Base-by-base conservation (phyloP, 2,329 filamentous ascomycete species). In the Scedosporium apiospermum region DNA sequence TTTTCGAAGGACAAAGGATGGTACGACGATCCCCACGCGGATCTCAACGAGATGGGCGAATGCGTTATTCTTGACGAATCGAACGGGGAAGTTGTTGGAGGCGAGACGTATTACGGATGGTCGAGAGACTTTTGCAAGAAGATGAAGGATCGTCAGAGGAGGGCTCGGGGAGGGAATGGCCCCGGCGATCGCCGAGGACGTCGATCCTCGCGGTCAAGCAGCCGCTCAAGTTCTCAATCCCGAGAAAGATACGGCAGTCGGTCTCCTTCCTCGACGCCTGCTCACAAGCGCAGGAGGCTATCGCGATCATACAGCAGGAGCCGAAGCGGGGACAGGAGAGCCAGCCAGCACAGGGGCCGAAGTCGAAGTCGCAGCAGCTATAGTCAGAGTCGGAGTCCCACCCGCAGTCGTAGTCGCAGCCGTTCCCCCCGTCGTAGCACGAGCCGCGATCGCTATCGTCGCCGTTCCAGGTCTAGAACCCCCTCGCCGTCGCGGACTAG, bases 91-190 rank as follows among this genome's bases (percentile, higher is more conserved):
- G 75, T 87, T 1, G 71, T 87, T 6, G 79, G 81, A 6, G 87
- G 87, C 1, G 87, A 90, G 65, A 90, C 89, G 0, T 96, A 96
- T 72, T 96, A 96, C 71, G 92, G 91, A 65, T 96, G 92, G 92
- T 93, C 91, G 4, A 82, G 84, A 46, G 78, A 79, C 1, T 95
- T 96, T 67, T 96, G 90, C 71, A 80, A 90, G 67, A 89, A 88
- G 69, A 95, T 95, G 88, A 91, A 88, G 74, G 76, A 79, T 60
- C 78, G 82, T 44, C 74, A 71, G 30, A 76, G 71, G 55, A 77
- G 74, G 62, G 67, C 67, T 12, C 67, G 64, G 58, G 62, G 65
- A 4, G 66, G 65, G 4, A 65, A 66, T n/a, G 67, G 66, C 4
- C 64, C 59, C 51, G 67, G 58, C 55, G 68, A 69, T 16, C 66